phyloP scores from a whole-genome alignment of 2,329 filamentous ascomycete genomes.

The Aspergillus sergii region DNA sequence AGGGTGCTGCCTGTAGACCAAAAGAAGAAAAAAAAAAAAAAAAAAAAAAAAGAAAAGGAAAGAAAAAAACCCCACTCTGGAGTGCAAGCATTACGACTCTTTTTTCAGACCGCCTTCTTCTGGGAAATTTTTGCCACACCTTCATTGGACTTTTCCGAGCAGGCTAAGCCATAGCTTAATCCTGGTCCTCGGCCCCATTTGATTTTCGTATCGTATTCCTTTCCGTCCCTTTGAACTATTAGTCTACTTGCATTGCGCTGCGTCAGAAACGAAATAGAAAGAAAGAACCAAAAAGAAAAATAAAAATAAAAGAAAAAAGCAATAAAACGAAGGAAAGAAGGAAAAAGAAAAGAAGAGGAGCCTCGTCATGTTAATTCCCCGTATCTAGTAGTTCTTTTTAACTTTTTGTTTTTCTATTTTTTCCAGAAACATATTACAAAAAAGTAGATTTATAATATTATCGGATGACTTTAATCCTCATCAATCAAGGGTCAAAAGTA shows the following conservation, averaged over 20 bases:
- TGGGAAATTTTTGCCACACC: background rate
- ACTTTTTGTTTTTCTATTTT: background rate
- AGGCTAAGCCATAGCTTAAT: conserved; percentile 9
- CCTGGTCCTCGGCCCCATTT: conserved; percentile 3
- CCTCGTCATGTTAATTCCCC: background rate
- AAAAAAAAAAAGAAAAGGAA: too few relatives aligned
- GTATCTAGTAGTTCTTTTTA: background rate
- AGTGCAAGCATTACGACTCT: background rate
- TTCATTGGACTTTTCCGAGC: background rate
- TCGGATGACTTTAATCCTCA: background rate
- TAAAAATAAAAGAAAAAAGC: background rate
- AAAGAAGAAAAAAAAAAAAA: conserved; percentile 5
- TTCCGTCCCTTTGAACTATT: background rate
- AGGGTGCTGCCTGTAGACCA: too few relatives aligned
- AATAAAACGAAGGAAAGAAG: background rate
- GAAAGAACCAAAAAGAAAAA: background rate
- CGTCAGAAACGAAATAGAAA: background rate
- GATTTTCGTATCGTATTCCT: conserved; percentile 4
- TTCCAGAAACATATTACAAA: background rate
- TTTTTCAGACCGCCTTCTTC: background rate
- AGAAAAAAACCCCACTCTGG: background rate
- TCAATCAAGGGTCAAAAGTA: background rate
- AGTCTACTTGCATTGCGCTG: background rate
- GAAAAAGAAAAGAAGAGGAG: background rate
- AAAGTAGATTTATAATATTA: background rate